Conservation (phyloP, 495 filamentous ascomycete genomes). For the Thermothielavioides terrestris region DNA sequence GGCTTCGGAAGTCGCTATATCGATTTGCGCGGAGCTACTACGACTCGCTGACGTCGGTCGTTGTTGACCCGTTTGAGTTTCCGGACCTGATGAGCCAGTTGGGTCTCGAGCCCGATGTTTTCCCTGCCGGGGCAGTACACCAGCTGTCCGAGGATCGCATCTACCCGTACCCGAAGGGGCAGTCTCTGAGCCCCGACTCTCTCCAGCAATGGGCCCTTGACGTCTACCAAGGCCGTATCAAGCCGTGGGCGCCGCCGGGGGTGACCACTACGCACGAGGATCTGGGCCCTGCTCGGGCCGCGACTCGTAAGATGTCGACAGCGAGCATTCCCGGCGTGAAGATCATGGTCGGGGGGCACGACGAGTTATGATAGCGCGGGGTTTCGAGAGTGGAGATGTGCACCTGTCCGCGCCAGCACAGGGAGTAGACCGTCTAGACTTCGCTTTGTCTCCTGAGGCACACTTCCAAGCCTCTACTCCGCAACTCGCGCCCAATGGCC, state of each 20-base stretch:
- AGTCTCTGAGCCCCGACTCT: conserved; percentile 12
- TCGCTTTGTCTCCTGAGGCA: conserved; percentile 5
- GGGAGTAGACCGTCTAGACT: not conserved
- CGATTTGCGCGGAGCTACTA: conserved; percentile 32
- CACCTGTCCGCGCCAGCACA: too few species aligned
- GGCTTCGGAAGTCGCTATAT: conserved; percentile 25
- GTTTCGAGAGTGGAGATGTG: not conserved
- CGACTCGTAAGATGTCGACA: conserved; percentile 18
- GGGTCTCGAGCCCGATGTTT: conserved; percentile 21
- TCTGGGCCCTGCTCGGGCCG: conserved; percentile 14
- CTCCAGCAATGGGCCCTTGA: conserved; percentile 28
- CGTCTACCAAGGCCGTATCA: conserved; percentile 26
- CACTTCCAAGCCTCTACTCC: conserved; percentile 10
- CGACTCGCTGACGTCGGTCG: conserved; percentile 30
- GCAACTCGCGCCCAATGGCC: conserved; percentile 13
- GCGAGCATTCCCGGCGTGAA: conserved; percentile 23
- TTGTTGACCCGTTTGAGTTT: conserved; percentile 38
- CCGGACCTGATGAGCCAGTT: conserved; percentile 27
- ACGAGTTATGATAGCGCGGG: conserved; percentile 18
- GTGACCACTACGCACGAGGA: conserved; percentile 22
- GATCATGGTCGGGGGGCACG: conserved; percentile 22
- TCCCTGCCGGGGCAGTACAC: conserved; percentile 29
- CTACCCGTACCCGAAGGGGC: conserved; percentile 26
- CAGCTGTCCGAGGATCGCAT: conserved; percentile 28
- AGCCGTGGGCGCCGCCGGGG: conserved; percentile 28